Base-by-base conservation (phyloP, 2,329 filamentous ascomycete genomes). In the Aspergillus piperis region DNA sequence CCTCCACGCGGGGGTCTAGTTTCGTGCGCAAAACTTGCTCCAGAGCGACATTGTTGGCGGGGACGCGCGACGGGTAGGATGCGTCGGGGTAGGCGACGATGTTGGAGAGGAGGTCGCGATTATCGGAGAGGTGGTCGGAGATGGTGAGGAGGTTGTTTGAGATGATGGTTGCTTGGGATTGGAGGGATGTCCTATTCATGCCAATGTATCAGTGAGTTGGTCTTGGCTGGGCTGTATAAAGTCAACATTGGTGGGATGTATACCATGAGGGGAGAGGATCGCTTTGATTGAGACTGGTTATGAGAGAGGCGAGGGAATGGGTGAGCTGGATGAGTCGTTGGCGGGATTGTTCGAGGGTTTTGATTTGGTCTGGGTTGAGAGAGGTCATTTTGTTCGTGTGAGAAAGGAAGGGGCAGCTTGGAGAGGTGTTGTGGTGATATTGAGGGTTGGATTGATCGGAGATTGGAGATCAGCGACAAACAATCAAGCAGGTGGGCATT, bases 1-100 rank as follows among this genome's bases (percentile, higher is more conserved):
- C 86, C 71, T 93, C 90, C 17, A 92, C 87, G 23, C 86, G 83
- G 0, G 91, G 90, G 66, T 95, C 91, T 52, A 92, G 83, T 73
- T 95, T 95, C 77, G 95, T 96, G 41, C 91, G 88, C 32, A 96
- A 80, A 2, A 96, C 81, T 68, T 89, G 85, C 25, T 85, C 82
- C 1, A 94, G 82, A 3, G 91, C 82, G 1, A 94, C 82, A 3
- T 91, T 81, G 52, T 72, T 70, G 1, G 73, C 78, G 73, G 91
- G 87, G 5, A 84, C 88, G 67, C 84, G 88, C 39, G 86, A 89
- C 4, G 86, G 92, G 76, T 86, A 95, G 73, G 88, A 87, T 2
- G 91, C 90, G 11, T 88, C 86, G 0, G 92, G 92, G 71, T 90
- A 91, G 21, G 90, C 85, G 64, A 90, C 88, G 54, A 91, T 83